Percentiles rank a stretch among this genome's conserved stretches.
phyloP scores from a whole-genome alignment of 2,329 filamentous ascomycete species.

The Colletotrichum tamarilloi region DNA sequence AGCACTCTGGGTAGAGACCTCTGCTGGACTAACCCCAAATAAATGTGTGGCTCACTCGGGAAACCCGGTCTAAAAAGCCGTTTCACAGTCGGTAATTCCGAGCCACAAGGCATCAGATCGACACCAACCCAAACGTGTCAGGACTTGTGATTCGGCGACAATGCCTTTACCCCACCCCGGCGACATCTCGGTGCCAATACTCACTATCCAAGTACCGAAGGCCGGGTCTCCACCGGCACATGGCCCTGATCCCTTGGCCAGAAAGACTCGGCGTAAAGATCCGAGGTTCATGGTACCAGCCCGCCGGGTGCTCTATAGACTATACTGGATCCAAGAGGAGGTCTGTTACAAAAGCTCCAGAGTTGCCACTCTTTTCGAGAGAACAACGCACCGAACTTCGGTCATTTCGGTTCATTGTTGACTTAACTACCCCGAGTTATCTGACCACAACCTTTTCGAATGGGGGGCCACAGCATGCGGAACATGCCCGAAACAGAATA shows the following conservation, averaged over 20 bases:
- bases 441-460: too few species aligned
- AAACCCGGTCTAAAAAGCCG: background rate
- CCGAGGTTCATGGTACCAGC: background rate
- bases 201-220: background rate
- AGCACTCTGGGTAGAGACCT: background rate
- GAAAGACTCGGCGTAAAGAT: background rate
- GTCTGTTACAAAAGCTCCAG: background rate
- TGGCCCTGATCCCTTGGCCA: background rate
- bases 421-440: background rate
- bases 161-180: background rate
- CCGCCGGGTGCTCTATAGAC: too few species aligned
- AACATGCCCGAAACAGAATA: background rate
- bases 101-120: background rate
- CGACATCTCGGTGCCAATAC: background rate
- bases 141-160: background rate
- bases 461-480: background rate
- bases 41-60: background rate
- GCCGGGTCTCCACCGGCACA: background rate
- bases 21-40: background rate
- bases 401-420: constrained; percentile 20
- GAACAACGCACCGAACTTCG: constrained; percentile 21
- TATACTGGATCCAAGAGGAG: background rate
- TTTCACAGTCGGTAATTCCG: background rate
- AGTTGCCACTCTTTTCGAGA: constrained; percentile 6
- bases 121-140: background rate